A percentile compares a stretch with the other conserved stretches of the same genome.
Conservation (phyloP, 108 stramenopile species). For the Fragilaria radians region DNA sequence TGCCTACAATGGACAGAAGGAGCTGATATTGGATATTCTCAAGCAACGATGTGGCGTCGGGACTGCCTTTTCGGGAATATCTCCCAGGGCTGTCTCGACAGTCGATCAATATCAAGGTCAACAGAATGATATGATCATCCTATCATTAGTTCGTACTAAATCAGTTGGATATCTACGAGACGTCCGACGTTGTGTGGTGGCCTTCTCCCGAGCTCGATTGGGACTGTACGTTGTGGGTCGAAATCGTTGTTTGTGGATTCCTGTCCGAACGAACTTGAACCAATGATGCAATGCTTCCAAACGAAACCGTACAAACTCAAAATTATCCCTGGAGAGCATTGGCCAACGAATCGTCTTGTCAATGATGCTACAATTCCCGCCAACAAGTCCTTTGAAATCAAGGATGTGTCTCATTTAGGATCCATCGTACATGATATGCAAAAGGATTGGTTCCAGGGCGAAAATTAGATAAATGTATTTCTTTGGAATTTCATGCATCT, state of each 20-base stretch:
- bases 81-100: constrained; percentile 60
- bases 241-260: constrained; percentile 55
- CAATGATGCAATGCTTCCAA: constrained; percentile 57
- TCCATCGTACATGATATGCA: constrained; percentile 77
- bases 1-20: constrained; percentile 98
- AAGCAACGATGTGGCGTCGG: constrained; percentile 75
- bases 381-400: constrained; percentile 49
- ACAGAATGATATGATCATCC: constrained; percentile 92
- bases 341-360: constrained; percentile 44
- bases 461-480: neutral
- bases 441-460: constrained; percentile 25
- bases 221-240: constrained; percentile 95
- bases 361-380: constrained; percentile 30
- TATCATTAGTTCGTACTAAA: constrained; percentile 92
- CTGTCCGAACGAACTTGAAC: constrained; percentile 70
- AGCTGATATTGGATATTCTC: constrained; percentile 83
- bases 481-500: too few species aligned
- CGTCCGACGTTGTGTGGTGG: constrained; percentile 94
- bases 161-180: constrained; percentile 93
- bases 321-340: constrained; percentile 63
- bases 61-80: constrained; percentile 68
- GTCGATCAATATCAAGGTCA: constrained; percentile 99
- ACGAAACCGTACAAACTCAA: constrained; percentile 47
- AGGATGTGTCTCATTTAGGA: constrained; percentile 68
- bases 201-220: constrained; percentile 91